phyloP scores from a whole-genome alignment of 2,329 filamentous ascomycete species.

The Microthyrium microscopicum region DNA sequence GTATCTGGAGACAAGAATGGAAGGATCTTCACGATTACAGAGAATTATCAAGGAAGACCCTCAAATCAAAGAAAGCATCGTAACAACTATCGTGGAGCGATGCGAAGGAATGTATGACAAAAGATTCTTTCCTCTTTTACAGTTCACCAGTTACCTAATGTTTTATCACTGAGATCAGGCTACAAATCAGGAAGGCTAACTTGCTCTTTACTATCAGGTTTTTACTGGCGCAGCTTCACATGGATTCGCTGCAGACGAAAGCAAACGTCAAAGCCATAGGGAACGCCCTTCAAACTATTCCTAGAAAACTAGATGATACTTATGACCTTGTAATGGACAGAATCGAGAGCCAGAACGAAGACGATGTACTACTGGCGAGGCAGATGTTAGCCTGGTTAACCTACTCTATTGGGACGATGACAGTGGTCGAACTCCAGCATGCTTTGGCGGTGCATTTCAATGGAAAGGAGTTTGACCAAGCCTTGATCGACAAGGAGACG shows the following conservation, averaged over 20 bases:
- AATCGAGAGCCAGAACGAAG: neutral
- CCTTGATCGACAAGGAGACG: neutral
- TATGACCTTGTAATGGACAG: constrained; percentile 1
- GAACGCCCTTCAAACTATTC: neutral
- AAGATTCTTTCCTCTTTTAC: no score
- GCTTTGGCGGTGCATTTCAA: neutral
- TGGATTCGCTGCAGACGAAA: constrained; percentile 5
- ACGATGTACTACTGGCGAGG: neutral
- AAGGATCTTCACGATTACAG: neutral
- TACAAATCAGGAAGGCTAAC: no score
- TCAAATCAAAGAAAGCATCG: neutral
- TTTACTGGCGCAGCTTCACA: constrained; percentile 8
- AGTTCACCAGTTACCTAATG: no score
- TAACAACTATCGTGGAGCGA: no score
- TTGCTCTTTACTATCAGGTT: constrained; percentile 4
- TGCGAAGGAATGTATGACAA: no score
- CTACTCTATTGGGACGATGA: neutral
- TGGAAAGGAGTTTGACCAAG: neutral
- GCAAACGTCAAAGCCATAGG: neutral
- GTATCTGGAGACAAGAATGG: neutral
- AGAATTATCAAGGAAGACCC: neutral
- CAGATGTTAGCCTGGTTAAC: neutral
- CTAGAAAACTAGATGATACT: neutral
- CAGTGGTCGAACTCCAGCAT: neutral
- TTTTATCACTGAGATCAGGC: no score